Evolutionary conservation across 2,329 filamentous ascomycete genomes (phyloP).

Genomic region (Diaporthe aspalathi): DNA sequence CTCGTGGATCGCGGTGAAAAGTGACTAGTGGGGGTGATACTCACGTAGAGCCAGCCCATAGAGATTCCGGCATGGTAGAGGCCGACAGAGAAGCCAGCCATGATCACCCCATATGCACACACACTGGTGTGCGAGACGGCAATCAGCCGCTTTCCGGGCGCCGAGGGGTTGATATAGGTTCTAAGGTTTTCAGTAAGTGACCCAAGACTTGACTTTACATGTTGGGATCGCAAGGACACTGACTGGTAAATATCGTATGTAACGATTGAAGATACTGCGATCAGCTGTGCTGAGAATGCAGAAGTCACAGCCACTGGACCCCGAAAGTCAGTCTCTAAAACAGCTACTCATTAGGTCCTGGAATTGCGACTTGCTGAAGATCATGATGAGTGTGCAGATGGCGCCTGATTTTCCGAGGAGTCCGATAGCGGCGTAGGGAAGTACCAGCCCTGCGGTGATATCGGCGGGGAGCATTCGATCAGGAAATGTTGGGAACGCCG

Average conservation of each 20-base stretch:
- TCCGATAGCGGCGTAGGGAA: conserved; percentile 87
- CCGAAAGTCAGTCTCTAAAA: neutral
- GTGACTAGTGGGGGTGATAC: neutral
- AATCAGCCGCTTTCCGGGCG: conserved; percentile 81
- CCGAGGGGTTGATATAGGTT: conserved; percentile 83
- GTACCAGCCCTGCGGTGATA: conserved; percentile 83
- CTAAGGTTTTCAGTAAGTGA: conserved; percentile 47
- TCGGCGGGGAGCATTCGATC: conserved; percentile 78
- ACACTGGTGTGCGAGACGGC: conserved; percentile 83
- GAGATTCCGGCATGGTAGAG: conserved; percentile 79
- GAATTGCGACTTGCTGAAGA: conserved; percentile 66
- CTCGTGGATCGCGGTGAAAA: no score
- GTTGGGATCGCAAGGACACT: neutral
- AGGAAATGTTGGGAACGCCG: conserved; percentile 77
- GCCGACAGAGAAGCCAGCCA: conserved; percentile 82
- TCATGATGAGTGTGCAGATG: conserved; percentile 79
- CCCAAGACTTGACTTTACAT: no score
- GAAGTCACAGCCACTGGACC: conserved; percentile 80
- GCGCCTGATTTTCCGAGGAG: conserved; percentile 86
- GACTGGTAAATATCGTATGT: conserved; percentile 84
- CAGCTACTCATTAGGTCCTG: neutral
- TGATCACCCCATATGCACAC: conserved; percentile 76
- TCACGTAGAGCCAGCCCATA: conserved; percentile 84
- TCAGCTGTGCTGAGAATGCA: conserved; percentile 84
- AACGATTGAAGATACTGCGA: conserved; percentile 87